Conservation (phyloP, 441 rosid species). For the Melastoma candidum region DNA sequence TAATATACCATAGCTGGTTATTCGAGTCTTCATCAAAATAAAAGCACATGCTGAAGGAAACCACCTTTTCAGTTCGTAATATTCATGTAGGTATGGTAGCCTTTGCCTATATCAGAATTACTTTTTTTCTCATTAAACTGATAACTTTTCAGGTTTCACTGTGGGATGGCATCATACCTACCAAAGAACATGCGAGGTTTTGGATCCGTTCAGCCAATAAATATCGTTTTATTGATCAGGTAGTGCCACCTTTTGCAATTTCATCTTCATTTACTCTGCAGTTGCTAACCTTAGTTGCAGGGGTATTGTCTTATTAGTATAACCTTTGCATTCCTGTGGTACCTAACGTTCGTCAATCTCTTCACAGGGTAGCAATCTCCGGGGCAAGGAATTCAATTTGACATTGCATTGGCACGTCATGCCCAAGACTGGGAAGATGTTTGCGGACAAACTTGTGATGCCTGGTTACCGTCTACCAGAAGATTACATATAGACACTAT, state of each 20-base stretch:
- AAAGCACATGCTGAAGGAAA: too few relatives aligned
- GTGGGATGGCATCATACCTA: constrained; percentile 89
- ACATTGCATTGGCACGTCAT: constrained; percentile 98
- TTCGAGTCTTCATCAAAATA: neutral
- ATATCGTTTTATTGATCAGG: constrained; percentile 84
- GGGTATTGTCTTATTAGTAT: too few relatives aligned
- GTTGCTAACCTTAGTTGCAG: too few relatives aligned
- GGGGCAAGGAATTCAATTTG: constrained; percentile 85
- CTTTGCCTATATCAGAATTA: neutral
- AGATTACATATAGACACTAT: constrained; percentile 49
- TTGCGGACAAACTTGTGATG: constrained; percentile 66
- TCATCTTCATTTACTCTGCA: too few relatives aligned
- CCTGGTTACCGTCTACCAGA: constrained; percentile 78
- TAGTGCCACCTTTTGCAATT: constrained; percentile 13
- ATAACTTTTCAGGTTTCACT: constrained; percentile 52
- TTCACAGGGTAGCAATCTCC: constrained; percentile 74
- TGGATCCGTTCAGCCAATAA: constrained; percentile 62
- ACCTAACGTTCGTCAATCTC: constrained; percentile 3
- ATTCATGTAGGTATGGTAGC: neutral
- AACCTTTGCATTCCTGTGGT: too few relatives aligned
- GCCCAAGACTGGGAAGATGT: constrained; percentile 99
- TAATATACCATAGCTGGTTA: neutral
- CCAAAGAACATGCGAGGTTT: constrained; percentile 71
- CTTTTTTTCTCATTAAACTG: neutral
- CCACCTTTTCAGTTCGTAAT: neutral